phyloP scores from a whole-genome alignment of 2,329 filamentous ascomycete genomes.

The Paraphaeosphaeria sporulosa region DNA sequence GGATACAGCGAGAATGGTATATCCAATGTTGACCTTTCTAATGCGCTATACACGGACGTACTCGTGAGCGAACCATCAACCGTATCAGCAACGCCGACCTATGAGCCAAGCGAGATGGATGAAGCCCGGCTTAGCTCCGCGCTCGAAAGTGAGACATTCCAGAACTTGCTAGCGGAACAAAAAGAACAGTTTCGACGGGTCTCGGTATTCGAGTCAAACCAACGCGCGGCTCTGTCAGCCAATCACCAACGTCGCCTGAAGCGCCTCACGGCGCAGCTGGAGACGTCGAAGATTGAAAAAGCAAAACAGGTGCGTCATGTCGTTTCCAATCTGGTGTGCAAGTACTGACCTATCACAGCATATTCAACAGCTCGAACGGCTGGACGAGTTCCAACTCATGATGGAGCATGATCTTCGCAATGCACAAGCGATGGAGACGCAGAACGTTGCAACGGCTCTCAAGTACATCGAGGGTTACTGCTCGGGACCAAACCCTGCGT shows the following conservation, averaged over 20 bases:
- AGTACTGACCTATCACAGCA: slow-evolving; percentile 45
- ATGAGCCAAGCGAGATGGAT: slow-evolving; percentile 21
- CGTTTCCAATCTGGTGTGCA: slow-evolving; percentile 5
- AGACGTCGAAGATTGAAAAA: slow-evolving; percentile 29
- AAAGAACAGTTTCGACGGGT: slow-evolving; percentile 41
- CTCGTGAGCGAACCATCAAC: slow-evolving; percentile 18
- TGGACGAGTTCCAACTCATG: slow-evolving; percentile 55
- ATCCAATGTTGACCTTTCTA: slow-evolving; percentile 31
- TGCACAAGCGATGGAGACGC: slow-evolving; percentile 50
- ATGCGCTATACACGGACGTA: slow-evolving; percentile 13
- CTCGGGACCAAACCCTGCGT: slow-evolving; percentile 41
- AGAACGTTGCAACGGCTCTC: slow-evolving; percentile 54
- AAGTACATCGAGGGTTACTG: slow-evolving; percentile 60
- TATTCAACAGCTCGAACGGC: slow-evolving; percentile 46
- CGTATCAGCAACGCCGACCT: slow-evolving; percentile 17
- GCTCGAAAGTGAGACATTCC: slow-evolving; percentile 37
- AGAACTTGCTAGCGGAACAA: slow-evolving; percentile 34
- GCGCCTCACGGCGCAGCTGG: slow-evolving; percentile 29
- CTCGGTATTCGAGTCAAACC: slow-evolving; percentile 42
- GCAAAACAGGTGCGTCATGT: slow-evolving; percentile 38
- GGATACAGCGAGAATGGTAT: slow-evolving; percentile 38
- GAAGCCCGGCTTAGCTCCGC: slow-evolving; percentile 30
- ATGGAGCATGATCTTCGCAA: slow-evolving; percentile 53
- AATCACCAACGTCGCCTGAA: slow-evolving; percentile 34
- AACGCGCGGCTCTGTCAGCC: slow-evolving; percentile 38